These are phyloP conservation scores for Beauveria asiatica DNA, from an alignment of 2,329 filamentous ascomycete genomes.

Conservation along the genomic window DNA sequence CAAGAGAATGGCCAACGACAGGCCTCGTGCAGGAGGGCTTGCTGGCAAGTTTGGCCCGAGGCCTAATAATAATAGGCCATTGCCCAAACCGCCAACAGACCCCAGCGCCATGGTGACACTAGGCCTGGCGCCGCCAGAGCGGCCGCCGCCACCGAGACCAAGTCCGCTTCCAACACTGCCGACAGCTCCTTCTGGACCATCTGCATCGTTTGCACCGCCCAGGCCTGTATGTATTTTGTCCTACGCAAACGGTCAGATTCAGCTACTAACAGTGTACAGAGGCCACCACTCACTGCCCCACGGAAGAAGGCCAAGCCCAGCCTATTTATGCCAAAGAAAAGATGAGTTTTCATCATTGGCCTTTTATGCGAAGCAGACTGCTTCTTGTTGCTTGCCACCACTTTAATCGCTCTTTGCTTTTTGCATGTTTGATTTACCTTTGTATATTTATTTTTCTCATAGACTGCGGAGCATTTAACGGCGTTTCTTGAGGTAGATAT, in stretches of 20 bases:
- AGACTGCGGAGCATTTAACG: background rate
- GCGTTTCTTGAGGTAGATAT: background rate
- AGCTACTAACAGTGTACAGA: slow-evolving; percentile 13
- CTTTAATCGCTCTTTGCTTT: background rate
- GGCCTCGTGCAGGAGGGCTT: slow-evolving; percentile 21
- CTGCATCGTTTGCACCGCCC: slow-evolving; percentile 11
- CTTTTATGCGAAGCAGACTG: background rate
- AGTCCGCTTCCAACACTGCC: slow-evolving; percentile 2
- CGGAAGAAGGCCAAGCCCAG: slow-evolving; percentile 34
- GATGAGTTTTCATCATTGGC: slow-evolving; percentile 12
- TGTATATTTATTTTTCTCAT: background rate
- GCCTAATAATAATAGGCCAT: slow-evolving; percentile 15
- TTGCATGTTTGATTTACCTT: background rate
- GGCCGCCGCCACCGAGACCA: slow-evolving; percentile 25
- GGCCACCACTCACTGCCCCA: slow-evolving; percentile 19
- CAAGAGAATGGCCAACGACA: slow-evolving; percentile 33
- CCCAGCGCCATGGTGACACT: slow-evolving; percentile 45
- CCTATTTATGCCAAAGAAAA: slow-evolving; percentile 35
- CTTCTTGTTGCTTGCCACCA: background rate
- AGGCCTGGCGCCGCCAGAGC: slow-evolving; percentile 37
- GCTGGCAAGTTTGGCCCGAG: slow-evolving; percentile 29
- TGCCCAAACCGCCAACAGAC: slow-evolving; percentile 30
- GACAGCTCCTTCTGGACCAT: slow-evolving; percentile 17
- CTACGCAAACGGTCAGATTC: background rate
- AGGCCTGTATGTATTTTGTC: slow-evolving; percentile 11